Evolutionary conservation across 192 early-diverging fungal species (phyloP), one percentile per base, ranked within the genome.

Genomic region (Entomortierella beljakovae): DNA sequence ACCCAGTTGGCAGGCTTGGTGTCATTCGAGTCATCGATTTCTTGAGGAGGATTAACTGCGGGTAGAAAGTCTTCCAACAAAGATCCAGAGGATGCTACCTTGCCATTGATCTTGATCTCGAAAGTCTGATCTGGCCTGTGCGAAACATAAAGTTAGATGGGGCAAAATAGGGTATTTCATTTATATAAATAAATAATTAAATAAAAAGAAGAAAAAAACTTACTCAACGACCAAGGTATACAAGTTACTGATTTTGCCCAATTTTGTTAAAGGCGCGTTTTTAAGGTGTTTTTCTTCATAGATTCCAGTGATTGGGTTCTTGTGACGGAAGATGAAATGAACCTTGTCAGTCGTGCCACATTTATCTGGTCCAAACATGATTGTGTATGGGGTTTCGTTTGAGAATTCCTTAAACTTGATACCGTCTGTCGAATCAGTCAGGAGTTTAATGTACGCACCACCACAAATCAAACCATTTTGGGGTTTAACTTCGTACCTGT

Each of bases 331-430:
- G 73, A 97, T 97, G 51, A 97, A 91, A 81, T 97, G 96, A 29
- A 97, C 88, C 67, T 95, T 96, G 90, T 95, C 94, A 48, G 92
- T 94, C 42, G 57, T 6, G 33, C 94, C 96, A 81, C 96, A 97
- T 70, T 90, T 91, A 85, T 97, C 96, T 15, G 96, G 96, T 37
- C 96, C 96, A 83, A 97, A 97, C 96, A 97, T 94, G 85, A 89
- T 55, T 32, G 82, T 84, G 85, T 96, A 98, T 5, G 95, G 95
- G 34, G 95, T 92, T 56, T 91, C 89, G 82, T 96, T 92, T 35
- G 84, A 88, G 69, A 95, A 94, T 59, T 93, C 84, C 37, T 80
- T 85, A 60, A 90, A 87, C 43, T 85, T 84, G 70, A 93, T 91
- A 20, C 71, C 68, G 32, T 80, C 77, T 60, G 91, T 86, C 20